Evolutionary conservation across 805 yeast species (phyloP), one percentile per base, ranked within the genome.

Genomic region (Lachancea dasiensis): DNA sequence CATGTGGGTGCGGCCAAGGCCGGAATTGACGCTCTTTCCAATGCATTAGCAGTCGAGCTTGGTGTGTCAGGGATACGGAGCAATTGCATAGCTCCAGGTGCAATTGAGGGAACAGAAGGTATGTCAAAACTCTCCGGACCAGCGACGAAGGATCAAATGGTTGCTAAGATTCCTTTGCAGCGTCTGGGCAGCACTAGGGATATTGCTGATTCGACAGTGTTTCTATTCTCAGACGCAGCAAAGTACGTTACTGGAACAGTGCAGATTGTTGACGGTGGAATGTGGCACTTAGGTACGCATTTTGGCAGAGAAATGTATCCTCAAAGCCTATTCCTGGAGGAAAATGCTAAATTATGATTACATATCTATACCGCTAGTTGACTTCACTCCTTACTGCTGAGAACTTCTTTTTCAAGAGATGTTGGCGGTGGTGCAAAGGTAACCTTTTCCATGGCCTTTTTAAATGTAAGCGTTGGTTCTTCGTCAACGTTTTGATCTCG

Each of bases 1-100:
- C 97, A 90, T 53, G 96, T 87, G 3, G 81, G 89, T 5, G 96
- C 97, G 0, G 97, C 97, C 3, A 90, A 90, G 63, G 95, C 97
- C 1, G 97, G 96, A 18, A 72, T 90, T 28, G 97, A 90, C 58
- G 94, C 96, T 3, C 67, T 89, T 25, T 77, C 86, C 19, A 79
- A 81, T 47, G 81, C 87, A 2, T 63, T 89, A 42, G 95, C 96
- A 2, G 92, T 87, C 5, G 97, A 89, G 62, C 68, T 86, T 38
- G 97, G 97, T 1, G 95, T 96, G 2, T 57, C 85, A 39, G 97
- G 97, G 4, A 72, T 89, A 30, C 73, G 92, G 40, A 73, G 79
- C 31, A 89, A 90, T 58, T 77, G 84, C 52, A 74, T 89, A 49
- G 96, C 96, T 2, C 97, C 97, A 0, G 97, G 97, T 13, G 79